These are phyloP conservation scores for Mucor plumbeus DNA, from an alignment of 371 early-diverging fungal species.

Conservation along the genomic window DNA sequence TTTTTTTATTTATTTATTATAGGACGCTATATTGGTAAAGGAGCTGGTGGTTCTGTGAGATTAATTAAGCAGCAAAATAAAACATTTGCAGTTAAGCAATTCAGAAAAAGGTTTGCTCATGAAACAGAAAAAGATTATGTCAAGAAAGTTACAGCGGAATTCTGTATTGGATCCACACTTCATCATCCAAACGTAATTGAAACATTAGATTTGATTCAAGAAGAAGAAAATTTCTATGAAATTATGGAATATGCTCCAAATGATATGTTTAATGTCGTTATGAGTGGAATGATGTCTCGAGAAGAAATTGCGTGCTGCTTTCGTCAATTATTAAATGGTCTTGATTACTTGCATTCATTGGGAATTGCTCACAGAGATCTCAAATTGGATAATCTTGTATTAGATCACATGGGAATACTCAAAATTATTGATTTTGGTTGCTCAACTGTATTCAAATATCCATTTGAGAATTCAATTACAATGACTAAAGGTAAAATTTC, in stretches of 20 bases:
- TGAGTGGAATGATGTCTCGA: constrained; percentile 67
- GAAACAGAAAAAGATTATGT: constrained; percentile 83
- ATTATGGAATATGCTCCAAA: constrained; percentile 85
- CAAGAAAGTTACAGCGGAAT: constrained; percentile 84
- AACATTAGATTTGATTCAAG: constrained; percentile 78
- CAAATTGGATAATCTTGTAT: constrained; percentile 88
- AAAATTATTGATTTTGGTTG: constrained; percentile 96
- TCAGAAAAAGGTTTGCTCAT: constrained; percentile 66
- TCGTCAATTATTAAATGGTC: constrained; percentile 76
- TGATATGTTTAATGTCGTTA: constrained; percentile 76
- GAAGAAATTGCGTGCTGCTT: constrained; percentile 76
- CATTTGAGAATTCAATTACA: constrained; percentile 62
- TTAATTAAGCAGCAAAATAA: constrained; percentile 58
- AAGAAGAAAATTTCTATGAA: constrained; percentile 65
- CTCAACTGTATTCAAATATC: constrained; percentile 78
- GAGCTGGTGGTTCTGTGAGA: constrained; percentile 78
- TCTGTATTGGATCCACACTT: constrained; percentile 79
- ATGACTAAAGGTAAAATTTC: constrained; percentile 61
- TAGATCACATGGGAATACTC: constrained; percentile 70
- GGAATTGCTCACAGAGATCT: constrained; percentile 89
- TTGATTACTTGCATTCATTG: constrained; percentile 72
- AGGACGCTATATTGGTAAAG: constrained; percentile 72
- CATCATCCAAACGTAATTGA: constrained; percentile 90
- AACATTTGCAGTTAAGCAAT: constrained; percentile 82
- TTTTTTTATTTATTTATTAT: constrained; percentile 13